Evolutionary conservation across 2,329 filamentous ascomycete species (phyloP).

Genomic region (Talaromyces verruculosus): DNA sequence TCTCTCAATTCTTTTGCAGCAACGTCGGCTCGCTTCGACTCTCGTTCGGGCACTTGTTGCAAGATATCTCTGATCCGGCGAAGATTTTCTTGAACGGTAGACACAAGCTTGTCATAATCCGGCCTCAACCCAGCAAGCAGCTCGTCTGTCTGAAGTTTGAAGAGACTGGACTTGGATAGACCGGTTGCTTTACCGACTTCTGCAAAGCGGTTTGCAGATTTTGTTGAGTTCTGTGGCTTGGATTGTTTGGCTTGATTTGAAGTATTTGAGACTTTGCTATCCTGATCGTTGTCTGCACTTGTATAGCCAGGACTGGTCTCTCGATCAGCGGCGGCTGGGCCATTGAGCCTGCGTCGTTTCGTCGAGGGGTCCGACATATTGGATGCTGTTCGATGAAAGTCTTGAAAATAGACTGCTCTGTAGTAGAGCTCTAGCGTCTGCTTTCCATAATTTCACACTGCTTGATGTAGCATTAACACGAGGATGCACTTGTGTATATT

Average conservation of each 20-base stretch:
- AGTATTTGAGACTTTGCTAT: background rate
- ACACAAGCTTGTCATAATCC: conserved; percentile 58
- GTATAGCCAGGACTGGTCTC: background rate
- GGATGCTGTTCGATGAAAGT: background rate
- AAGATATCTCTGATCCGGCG: conserved; percentile 58
- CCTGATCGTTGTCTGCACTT: conserved; percentile 3
- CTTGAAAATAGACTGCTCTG: background rate
- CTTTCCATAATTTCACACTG: background rate
- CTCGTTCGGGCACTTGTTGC: conserved; percentile 55
- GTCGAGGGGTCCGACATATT: conserved; percentile 17
- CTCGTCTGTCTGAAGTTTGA: conserved; percentile 67
- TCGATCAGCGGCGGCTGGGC: conserved; percentile 3
- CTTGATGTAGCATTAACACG: background rate
- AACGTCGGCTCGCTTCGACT: conserved; percentile 58
- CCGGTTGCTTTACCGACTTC: conserved; percentile 47
- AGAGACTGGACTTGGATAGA: conserved; percentile 65
- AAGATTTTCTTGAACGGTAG: conserved; percentile 54
- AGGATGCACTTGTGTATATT: background rate
- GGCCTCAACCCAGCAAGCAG: conserved; percentile 59
- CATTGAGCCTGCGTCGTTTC: conserved; percentile 21
- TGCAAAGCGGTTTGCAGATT: conserved; percentile 27
- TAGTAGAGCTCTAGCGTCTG: background rate
- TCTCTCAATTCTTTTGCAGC: conserved; percentile 68
- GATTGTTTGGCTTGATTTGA: conserved; percentile 21
- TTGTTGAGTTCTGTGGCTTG: background rate